A percentile compares a stretch with the other conserved stretches of the same genome.
These are phyloP conservation scores for Cenchrus americanus DNA, from an alignment of 176 grass and related monocot species.

Conservation along the genomic window DNA sequence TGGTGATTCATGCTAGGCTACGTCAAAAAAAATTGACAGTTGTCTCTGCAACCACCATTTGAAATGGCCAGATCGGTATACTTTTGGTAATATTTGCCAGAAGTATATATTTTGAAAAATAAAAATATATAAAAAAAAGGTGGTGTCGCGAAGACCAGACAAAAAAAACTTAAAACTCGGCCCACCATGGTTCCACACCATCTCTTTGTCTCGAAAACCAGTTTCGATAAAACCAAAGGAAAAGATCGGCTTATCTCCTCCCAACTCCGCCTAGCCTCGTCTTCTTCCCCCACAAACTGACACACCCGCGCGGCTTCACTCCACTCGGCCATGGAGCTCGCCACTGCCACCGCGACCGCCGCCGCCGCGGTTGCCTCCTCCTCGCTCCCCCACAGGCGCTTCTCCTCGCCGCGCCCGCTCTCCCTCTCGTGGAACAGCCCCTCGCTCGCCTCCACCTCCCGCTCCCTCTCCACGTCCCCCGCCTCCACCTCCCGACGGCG, in stretches of 20 bases:
- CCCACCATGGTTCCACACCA: no score
- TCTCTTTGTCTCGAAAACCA: background rate
- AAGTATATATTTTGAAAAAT: no score
- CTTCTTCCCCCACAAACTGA: conserved; percentile 3
- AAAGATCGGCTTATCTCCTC: conserved; percentile 20
- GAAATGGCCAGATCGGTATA: no score
- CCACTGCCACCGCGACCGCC: conserved; percentile 28
- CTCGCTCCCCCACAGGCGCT: background rate
- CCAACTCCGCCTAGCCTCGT: conserved; percentile 15
- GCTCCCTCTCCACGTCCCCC: conserved; percentile 31
- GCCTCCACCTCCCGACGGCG: conserved; percentile 32
- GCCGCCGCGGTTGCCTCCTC: conserved; percentile 33
- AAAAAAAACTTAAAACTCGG: no score
- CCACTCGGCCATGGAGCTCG: conserved; percentile 50
- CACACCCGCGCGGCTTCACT: background rate
- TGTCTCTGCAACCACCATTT: no score
- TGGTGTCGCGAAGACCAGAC: no score
- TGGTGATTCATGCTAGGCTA: no score
- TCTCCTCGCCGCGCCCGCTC: background rate
- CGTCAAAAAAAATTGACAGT: no score
- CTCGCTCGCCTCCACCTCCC: conserved; percentile 7
- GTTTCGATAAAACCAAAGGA: background rate
- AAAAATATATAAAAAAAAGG: no score
- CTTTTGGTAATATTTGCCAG: no score
- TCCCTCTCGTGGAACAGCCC: background rate